phyloP scores from a whole-genome alignment of 2,329 filamentous ascomycete genomes.

The Leptosphaerulina australis region DNA sequence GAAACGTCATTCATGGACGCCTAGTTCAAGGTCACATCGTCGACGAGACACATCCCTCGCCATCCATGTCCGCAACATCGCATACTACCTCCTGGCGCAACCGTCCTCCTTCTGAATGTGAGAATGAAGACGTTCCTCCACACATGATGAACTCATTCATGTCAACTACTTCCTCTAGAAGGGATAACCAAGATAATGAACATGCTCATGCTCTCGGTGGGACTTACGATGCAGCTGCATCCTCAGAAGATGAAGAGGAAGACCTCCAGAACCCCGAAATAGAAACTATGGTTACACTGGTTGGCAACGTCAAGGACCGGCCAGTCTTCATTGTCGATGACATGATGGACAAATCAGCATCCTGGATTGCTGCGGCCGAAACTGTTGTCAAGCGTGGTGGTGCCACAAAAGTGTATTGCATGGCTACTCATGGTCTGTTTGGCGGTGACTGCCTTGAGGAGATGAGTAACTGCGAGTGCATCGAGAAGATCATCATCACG shows the following conservation, averaged over 20 bases:
- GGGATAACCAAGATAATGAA: conserved; percentile 47
- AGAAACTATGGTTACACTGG: conserved; percentile 96
- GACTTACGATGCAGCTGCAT: conserved; percentile 79
- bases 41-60: conserved; percentile 87
- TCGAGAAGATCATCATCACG: conserved; percentile 91
- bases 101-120: conserved; percentile 54
- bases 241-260: conserved; percentile 92
- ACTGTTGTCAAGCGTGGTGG: conserved; percentile 91
- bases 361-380: conserved; percentile 97
- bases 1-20: conserved; percentile 89
- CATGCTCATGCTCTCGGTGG: conserved; percentile 79
- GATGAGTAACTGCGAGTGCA: conserved; percentile 89
- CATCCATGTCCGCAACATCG: conserved; percentile 68
- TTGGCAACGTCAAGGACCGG: conserved; percentile 87
- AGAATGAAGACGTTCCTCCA: conserved; percentile 66
- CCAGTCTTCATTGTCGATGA: conserved; percentile 96
- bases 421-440: conserved; percentile 95
- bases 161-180: conserved; percentile 74
- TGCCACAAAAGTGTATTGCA: conserved; percentile 94
- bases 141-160: conserved; percentile 83
- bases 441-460: conserved; percentile 87
- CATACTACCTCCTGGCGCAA: conserved; percentile 59
- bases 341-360: conserved; percentile 97
- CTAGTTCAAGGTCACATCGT: conserved; percentile 94
- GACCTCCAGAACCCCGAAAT: conserved; percentile 78